Conservation (phyloP, 805 yeast species). For the Barnettozyma siamensis region DNA sequence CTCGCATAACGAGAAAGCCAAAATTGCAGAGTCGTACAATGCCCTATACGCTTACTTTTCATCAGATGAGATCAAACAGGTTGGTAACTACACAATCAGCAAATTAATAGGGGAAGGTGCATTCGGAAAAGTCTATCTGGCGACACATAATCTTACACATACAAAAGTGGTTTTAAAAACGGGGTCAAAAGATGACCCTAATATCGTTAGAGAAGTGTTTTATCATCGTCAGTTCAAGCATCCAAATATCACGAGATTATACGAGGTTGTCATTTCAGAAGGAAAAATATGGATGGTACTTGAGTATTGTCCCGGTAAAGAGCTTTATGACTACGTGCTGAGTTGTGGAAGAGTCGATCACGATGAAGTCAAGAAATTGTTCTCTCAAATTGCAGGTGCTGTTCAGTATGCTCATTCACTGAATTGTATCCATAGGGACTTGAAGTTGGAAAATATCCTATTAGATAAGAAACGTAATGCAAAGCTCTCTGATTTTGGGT, state of each 20-base stretch:
- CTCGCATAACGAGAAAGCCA: constrained; percentile 24
- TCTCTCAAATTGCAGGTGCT: constrained; percentile 57
- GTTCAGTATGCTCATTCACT: constrained; percentile 67
- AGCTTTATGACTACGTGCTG: constrained; percentile 62
- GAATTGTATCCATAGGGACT: constrained; percentile 79
- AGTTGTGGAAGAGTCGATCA: constrained; percentile 43
- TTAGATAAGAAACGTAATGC: constrained; percentile 52
- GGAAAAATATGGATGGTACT: constrained; percentile 77
- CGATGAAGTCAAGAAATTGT: constrained; percentile 46
- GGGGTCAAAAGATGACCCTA: constrained; percentile 71
- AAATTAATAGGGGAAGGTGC: constrained; percentile 86
- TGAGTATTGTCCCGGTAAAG: constrained; percentile 85
- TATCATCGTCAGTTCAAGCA: constrained; percentile 82
- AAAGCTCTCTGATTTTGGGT: constrained; percentile 90
- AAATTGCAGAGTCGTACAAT: constrained; percentile 59
- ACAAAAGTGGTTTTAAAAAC: constrained; percentile 82
- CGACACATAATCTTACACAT: constrained; percentile 68
- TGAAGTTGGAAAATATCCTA: constrained; percentile 75
- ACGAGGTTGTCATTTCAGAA: constrained; percentile 82
- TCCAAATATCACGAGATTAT: constrained; percentile 75
- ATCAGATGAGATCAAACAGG: constrained; percentile 46
- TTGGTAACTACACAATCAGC: constrained; percentile 75
- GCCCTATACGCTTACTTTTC: constrained; percentile 46
- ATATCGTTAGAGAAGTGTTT: constrained; percentile 83
- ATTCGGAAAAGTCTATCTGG: constrained; percentile 88